Evolutionary conservation across 1,139 yeast species (phyloP).

Genomic region (Ogataea hybrid): DNA sequence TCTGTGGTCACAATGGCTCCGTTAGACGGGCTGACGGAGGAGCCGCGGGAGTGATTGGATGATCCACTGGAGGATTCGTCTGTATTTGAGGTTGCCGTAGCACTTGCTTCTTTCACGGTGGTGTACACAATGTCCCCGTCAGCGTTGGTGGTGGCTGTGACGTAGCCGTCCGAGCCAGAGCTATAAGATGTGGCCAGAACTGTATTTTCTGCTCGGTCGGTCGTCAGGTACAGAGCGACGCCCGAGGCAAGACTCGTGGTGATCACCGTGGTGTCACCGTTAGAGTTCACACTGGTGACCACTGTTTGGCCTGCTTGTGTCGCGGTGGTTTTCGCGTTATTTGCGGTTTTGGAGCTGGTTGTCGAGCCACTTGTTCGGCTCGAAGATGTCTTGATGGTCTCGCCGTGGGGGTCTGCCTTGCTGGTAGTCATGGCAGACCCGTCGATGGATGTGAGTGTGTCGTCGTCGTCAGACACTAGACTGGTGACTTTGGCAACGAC

Average conservation of each 20-base stretch:
- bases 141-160: constrained; percentile 1
- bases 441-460: constrained; percentile 2
- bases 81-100: too few relatives aligned
- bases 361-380: not conserved
- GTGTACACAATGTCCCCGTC: not conserved
- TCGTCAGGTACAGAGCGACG: constrained; percentile 1
- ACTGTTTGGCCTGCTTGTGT: not conserved
- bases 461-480: not conserved
- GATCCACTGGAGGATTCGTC: too few relatives aligned
- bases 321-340: not conserved
- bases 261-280: constrained; percentile 1
- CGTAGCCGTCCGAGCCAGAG: constrained; percentile 1
- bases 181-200: constrained; percentile 3
- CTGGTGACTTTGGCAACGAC: not conserved
- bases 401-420: not conserved
- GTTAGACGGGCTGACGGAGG: not conserved
- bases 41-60: not conserved
- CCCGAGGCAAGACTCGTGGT: constrained; percentile 6
- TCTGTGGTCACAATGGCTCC: not conserved
- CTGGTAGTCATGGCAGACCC: constrained; percentile 4
- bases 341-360: not conserved
- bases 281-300: constrained; percentile 1
- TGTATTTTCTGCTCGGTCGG: not conserved
- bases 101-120: not conserved
- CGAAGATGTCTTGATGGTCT: not conserved